Evolutionary conservation across 1,284 basidiomycete genomes (phyloP).

Genomic region (Ceratobasidium sp.): DNA sequence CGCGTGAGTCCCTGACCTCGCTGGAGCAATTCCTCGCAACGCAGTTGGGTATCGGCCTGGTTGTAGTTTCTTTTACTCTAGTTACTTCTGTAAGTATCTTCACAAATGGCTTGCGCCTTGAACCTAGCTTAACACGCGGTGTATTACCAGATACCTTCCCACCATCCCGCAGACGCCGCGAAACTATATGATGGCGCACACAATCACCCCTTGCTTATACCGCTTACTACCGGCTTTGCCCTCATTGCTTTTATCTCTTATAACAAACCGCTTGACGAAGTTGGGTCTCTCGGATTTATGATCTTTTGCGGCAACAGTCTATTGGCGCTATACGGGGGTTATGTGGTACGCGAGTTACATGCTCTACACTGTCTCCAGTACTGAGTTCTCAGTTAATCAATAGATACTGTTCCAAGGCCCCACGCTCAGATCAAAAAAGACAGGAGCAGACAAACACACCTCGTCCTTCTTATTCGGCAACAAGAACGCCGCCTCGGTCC

Average conservation of each 20-base stretch:
- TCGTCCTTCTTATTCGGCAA: slow-evolving; percentile 80
- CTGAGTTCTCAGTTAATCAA: background rate
- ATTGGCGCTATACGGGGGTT: slow-evolving; percentile 71
- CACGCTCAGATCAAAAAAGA: slow-evolving; percentile 66
- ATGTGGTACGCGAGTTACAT: slow-evolving; percentile 63
- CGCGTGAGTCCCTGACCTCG: slow-evolving; percentile 59
- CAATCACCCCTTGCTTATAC: slow-evolving; percentile 67
- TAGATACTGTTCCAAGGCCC: slow-evolving; percentile 71
- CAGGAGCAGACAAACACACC: slow-evolving; percentile 80
- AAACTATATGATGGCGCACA: slow-evolving; percentile 14
- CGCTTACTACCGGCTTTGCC: slow-evolving; percentile 60
- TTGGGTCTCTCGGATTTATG: slow-evolving; percentile 63
- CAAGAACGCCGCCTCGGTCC: slow-evolving; percentile 69
- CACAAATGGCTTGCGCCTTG: too few relatives aligned
- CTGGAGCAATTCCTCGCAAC: slow-evolving; percentile 70
- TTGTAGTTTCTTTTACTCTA: slow-evolving; percentile 61
- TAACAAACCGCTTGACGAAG: slow-evolving; percentile 52
- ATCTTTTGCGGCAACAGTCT: slow-evolving; percentile 59
- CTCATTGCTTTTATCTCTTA: slow-evolving; percentile 70
- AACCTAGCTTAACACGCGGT: background rate
- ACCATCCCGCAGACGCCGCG: slow-evolving; percentile 31
- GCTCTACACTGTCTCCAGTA: slow-evolving; percentile 24
- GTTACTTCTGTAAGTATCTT: slow-evolving; percentile 61
- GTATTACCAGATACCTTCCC: slow-evolving; percentile 17
- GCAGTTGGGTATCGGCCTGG: slow-evolving; percentile 67